Evolutionary conservation across 176 grass and related monocot genomes (phyloP).

Genomic region (Juncus effusus): DNA sequence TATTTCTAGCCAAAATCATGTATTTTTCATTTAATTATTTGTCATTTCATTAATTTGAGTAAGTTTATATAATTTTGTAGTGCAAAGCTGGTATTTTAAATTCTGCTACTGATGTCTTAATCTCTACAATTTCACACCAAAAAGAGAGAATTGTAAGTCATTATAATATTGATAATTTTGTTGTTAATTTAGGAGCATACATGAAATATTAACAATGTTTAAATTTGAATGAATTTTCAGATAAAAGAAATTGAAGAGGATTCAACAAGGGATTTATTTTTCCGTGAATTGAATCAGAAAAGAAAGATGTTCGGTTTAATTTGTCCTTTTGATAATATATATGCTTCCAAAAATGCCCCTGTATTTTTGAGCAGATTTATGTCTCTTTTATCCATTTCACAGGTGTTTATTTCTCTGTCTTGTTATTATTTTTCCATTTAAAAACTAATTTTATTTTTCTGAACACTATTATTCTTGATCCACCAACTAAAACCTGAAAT

Average conservation of each 20-base stretch:
- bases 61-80: constrained; percentile 34
- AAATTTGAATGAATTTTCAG: constrained; percentile 6
- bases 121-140: constrained; percentile 33
- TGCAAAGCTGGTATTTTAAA: constrained; percentile 38
- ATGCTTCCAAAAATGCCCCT: constrained; percentile 47
- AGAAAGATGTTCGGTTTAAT: constrained; percentile 46
- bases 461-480: background rate
- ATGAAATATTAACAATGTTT: constrained; percentile 13
- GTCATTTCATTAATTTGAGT: background rate
- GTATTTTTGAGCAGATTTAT: constrained; percentile 51
- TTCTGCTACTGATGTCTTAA: constrained; percentile 47
- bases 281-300: constrained; percentile 40
- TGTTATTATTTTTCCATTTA: constrained; percentile 8
- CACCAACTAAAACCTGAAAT: too few relatives aligned
- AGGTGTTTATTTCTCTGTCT: constrained; percentile 41
- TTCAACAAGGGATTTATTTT: constrained; percentile 29
- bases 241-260: constrained; percentile 30
- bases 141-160: constrained; percentile 41
- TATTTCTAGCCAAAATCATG: constrained; percentile 4
- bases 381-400: constrained; percentile 62
- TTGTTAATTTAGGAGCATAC: background rate
- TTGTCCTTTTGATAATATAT: constrained; percentile 54
- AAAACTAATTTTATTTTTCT: background rate
- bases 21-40: background rate
- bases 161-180: constrained; percentile 19